Evolutionary conservation across 768 basidiomycete genomes (phyloP), one percentile per base, ranked within the genome.

Genomic region (Ramaria sp.): DNA sequence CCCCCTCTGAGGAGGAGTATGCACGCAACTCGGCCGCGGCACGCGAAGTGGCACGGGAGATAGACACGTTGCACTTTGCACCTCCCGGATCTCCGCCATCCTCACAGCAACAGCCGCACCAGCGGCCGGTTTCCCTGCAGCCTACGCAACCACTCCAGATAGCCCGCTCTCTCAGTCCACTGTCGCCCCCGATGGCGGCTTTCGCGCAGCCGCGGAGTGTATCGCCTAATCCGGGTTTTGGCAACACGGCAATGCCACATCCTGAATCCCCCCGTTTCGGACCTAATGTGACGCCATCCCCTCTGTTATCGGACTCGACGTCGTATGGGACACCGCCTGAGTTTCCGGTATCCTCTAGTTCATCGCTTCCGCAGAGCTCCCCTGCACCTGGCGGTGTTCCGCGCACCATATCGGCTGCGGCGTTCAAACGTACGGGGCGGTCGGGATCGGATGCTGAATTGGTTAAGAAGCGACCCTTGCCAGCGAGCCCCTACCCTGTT

Each of bases 361-460:
- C 32, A 61, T 37, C 53, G 65, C 10, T 60, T 8, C 49, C 60
- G 0, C 55, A 56, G 7, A 65, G 69, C 2, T 58, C 70, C 7
- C 73, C 53, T n/a, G n/a, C 30, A 15, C 71, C 1, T 63, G 24
- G 34, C 25, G 52, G 28, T 50, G 62, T 6, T 5, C 61, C 75
- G 13, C 74, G 82, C 41, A 89, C 78, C 53, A 88, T 89, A 50
- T 78, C 83, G 2, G 86, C 85, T 0, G 83, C 85, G 5, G 85
- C 85, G 24, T 89, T 89, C 67, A 78, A 75, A 61, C 71, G 83
- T 70, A 71, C 20, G 63, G 66, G 37, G 59, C 62, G 32, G 69
- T 65, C 43, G 58, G 32, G 20, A 64, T 37, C 79, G 78, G 37
- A 57, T 79, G 53, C 65, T 67, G 32, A 52, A 0, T 58, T 76